Conservation (phyloP, 2,329 filamentous ascomycete genomes). For the Phaeosphaeriaceae sp. region DNA sequence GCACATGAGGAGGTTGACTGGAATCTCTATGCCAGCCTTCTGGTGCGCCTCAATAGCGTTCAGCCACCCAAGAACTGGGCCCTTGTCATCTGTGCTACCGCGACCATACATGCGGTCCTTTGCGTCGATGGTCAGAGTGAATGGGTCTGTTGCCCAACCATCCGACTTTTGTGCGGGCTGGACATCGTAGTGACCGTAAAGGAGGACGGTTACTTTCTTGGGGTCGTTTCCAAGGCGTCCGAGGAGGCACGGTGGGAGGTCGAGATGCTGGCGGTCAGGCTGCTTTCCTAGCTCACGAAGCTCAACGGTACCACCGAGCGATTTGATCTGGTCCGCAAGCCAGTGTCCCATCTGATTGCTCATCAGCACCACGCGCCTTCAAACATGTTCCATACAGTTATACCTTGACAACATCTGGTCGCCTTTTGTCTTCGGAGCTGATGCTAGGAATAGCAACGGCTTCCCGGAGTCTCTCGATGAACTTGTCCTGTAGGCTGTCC, state of each 20-base stretch:
- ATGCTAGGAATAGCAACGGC: constrained; percentile 97
- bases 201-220: constrained; percentile 91
- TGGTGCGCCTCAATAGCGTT: constrained; percentile 98
- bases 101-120: constrained; percentile 96
- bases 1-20: constrained; percentile 98
- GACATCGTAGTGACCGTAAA: constrained; percentile 99
- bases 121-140: constrained; percentile 83
- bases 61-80: constrained; percentile 94
- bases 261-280: constrained; percentile 85
- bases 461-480: constrained; percentile 87
- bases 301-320: constrained; percentile 85
- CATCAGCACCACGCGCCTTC: background rate
- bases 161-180: constrained; percentile 93
- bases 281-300: constrained; percentile 88
- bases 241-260: constrained; percentile 90
- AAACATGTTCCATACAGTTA: background rate
- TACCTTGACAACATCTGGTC: constrained; percentile 86
- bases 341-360: constrained; percentile 82
- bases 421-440: constrained; percentile 86
- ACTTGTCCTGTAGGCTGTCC: constrained; percentile 76
- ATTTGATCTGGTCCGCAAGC: constrained; percentile 80
- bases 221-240: constrained; percentile 91
- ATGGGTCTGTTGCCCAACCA: constrained; percentile 95
- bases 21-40: constrained; percentile 91
- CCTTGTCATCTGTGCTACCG: constrained; percentile 97